phyloP scores from a whole-genome alignment of 1,284 basidiomycete species.

The Austropuccinia psidii region DNA sequence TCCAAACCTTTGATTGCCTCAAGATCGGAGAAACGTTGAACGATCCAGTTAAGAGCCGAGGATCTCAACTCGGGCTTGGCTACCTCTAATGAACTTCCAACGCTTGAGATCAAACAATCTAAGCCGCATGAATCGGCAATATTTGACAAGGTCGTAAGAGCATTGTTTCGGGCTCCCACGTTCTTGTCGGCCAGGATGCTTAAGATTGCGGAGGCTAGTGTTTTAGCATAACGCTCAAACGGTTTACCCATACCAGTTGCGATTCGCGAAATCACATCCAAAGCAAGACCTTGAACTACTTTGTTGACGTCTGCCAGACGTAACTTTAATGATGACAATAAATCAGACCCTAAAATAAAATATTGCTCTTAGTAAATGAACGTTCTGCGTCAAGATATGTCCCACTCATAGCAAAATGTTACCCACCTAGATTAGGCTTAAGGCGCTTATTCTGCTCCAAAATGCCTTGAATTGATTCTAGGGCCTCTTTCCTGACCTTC shows the following conservation, averaged over 20 bases:
- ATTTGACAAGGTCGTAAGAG: slow-evolving; percentile 66
- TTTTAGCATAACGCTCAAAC: slow-evolving; percentile 80
- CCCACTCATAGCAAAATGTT: neutral
- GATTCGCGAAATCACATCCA: slow-evolving; percentile 82
- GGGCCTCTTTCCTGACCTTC: slow-evolving; percentile 93
- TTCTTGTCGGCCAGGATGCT: slow-evolving; percentile 85
- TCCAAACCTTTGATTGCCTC: slow-evolving; percentile 54
- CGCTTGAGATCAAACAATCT: slow-evolving; percentile 68
- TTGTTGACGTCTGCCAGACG: slow-evolving; percentile 90
- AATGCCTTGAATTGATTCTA: slow-evolving; percentile 73
- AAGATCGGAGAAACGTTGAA: slow-evolving; percentile 63
- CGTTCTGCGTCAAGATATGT: neutral
- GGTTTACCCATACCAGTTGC: slow-evolving; percentile 89
- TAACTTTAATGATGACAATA: slow-evolving; percentile 76
- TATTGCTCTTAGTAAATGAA: slow-evolving; percentile 32
- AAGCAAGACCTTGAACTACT: slow-evolving; percentile 77
- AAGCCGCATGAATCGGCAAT: slow-evolving; percentile 77
- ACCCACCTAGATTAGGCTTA: slow-evolving; percentile 77
- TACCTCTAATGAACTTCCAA: slow-evolving; percentile 72
- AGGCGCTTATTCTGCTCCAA: slow-evolving; percentile 85
- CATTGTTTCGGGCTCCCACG: slow-evolving; percentile 71
- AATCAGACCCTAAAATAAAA: slow-evolving; percentile 60
- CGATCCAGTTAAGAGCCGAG: slow-evolving; percentile 76
- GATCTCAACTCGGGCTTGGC: slow-evolving; percentile 82
- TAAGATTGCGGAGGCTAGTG: slow-evolving; percentile 57